phyloP scores from a whole-genome alignment of 441 rosid species.

The Pelargonium citronellum region DNA sequence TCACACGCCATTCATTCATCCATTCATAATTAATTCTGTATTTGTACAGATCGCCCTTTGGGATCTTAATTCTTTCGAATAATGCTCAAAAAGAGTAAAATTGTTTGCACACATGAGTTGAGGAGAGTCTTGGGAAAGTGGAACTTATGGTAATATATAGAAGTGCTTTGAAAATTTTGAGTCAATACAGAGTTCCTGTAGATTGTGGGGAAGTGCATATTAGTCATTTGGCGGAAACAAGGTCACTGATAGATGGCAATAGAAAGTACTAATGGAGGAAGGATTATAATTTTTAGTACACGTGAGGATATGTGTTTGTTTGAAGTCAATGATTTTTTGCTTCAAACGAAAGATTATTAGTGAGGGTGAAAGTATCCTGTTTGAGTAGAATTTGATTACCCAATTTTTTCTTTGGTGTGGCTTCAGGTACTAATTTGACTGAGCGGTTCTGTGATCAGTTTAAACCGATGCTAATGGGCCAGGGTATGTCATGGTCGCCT shows the following conservation, averaged over 20 bases:
- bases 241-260: not conserved
- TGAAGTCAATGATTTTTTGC: constrained; percentile 4
- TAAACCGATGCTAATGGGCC: constrained; percentile 78
- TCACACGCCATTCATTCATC: not conserved
- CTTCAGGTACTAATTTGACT: constrained; percentile 74
- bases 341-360: not conserved
- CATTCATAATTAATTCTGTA: too few species aligned
- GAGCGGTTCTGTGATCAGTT: constrained; percentile 86
- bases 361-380: not conserved
- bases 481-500: constrained; percentile 61
- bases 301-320: constrained; percentile 1
- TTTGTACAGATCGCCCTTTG: not conserved
- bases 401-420: constrained; percentile 16
- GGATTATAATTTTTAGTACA: not conserved
- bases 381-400: constrained; percentile 4
- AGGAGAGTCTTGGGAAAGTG: not conserved
- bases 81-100: not conserved
- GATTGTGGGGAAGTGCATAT: not conserved
- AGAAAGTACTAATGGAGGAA: constrained; percentile 8
- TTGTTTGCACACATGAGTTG: not conserved
- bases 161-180: not conserved
- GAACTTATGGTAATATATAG: not conserved
- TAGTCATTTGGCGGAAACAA: not conserved
- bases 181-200: not conserved
- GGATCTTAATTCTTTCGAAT: too few species aligned